These are phyloP conservation scores for Yamadazyma epiphylla DNA, from an alignment of 1,139 yeast species.

Conservation along the genomic window DNA sequence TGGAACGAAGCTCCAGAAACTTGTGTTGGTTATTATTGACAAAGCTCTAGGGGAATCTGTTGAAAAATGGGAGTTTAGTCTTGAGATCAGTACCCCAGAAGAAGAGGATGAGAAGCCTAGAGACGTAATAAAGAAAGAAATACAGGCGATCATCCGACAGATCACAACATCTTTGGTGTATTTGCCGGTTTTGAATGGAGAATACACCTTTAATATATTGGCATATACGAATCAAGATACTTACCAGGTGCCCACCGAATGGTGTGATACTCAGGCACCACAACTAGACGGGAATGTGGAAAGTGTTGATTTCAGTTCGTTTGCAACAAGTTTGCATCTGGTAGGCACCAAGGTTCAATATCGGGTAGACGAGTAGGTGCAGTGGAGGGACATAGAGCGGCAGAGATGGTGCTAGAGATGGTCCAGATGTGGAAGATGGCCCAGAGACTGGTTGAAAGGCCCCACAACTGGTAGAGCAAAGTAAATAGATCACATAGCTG, in stretches of 20 bases:
- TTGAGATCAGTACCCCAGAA: slow-evolving; percentile 36
- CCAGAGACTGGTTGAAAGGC: too few relatives aligned
- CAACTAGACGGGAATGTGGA: slow-evolving; percentile 55
- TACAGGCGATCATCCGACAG: slow-evolving; percentile 83
- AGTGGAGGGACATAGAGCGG: too few relatives aligned
- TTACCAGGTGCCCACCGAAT: slow-evolving; percentile 63
- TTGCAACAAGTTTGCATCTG: slow-evolving; percentile 65
- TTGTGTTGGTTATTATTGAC: slow-evolving; percentile 69
- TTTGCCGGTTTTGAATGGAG: slow-evolving; percentile 70
- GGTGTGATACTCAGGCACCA: slow-evolving; percentile 75
- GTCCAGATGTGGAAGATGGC: too few relatives aligned
- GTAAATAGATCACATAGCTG: too few relatives aligned
- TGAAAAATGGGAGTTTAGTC: slow-evolving; percentile 85
- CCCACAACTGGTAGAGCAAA: too few relatives aligned
- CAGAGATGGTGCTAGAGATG: too few relatives aligned
- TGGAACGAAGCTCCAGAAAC: slow-evolving; percentile 62
- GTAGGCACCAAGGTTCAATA: slow-evolving; percentile 80
- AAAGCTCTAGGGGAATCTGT: slow-evolving; percentile 64
- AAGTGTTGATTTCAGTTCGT: slow-evolving; percentile 64
- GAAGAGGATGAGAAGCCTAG: slow-evolving; percentile 27
- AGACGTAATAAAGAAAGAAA: slow-evolving; percentile 63
- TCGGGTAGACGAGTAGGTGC: slow-evolving; percentile 33
- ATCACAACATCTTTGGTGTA: slow-evolving; percentile 87
- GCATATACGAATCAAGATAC: slow-evolving; percentile 77
- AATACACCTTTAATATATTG: slow-evolving; percentile 79